Base-by-base conservation (phyloP, 2,329 filamentous ascomycete species). In the Epicoccum sorghinum region DNA sequence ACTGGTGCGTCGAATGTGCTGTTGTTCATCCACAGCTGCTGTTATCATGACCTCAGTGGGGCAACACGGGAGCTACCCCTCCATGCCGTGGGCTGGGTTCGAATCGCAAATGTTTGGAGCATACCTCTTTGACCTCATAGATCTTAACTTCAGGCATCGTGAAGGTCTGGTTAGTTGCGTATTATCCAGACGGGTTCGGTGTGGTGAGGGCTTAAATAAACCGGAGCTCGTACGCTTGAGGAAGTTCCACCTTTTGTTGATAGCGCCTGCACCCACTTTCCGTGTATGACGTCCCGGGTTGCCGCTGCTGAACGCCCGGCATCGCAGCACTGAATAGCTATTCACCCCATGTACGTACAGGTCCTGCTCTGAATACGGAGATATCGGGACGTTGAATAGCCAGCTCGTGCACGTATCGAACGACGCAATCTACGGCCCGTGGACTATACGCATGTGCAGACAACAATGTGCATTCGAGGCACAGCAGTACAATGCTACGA, bases 51-150 rank as follows among this genome's bases (percentile, higher is more conserved):
- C 58, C 50, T 64, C 57, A 60, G 65, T 57, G 63, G 65, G 67
- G 65, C 22, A 59, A 47, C 41, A 52, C 6, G 22, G 32, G 53
- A 65, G 58, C 58, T 69, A 64, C 66, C 68, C 67, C 67, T 61
- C 67, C 58, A 59, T 47, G 14, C 38, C 52, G 35, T 46, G 52
- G 44, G 39, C 33, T 13, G 32, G 39, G 22, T 22, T 10, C n/a
- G 9, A 8, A 10, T 23, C 18, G 36, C 22, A 35, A 10, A 27
- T 38, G n/a, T 45, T 51, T 32, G 36, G 24, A 12, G 69, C 71
- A 42, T 70, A 74, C 72, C 69, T 73, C 66, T 47, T 64, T 73
- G 47, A 74, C 69, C 37, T 72, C 66, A 41, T 71, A 74, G 47
- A 71, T 69, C 52, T 71, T 71, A 35, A 73, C 58, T 50, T 51